Conservation (phyloP, 306 rosid genomes). For the Lathyrus oleraceus region DNA sequence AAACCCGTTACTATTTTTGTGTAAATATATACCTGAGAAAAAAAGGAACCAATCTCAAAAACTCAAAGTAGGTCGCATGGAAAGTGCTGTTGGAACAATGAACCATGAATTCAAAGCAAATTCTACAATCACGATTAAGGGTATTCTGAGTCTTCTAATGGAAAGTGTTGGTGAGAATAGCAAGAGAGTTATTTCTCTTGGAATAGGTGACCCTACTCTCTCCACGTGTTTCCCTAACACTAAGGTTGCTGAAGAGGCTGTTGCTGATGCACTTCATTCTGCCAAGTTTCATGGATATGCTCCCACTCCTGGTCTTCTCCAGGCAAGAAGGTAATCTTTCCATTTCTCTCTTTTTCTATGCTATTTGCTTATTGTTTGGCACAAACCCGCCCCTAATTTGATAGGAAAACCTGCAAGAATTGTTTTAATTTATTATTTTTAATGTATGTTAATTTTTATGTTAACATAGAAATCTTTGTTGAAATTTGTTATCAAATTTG, state of each 20-base stretch:
- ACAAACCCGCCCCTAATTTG: no score
- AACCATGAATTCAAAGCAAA: slow-evolving; percentile 48
- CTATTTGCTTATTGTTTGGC: not conserved
- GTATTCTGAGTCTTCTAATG: slow-evolving; percentile 65
- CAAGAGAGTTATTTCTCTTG: slow-evolving; percentile 64
- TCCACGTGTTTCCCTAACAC: slow-evolving; percentile 62
- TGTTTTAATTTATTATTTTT: no score
- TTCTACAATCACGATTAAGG: slow-evolving; percentile 81
- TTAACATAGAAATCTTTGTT: not conserved
- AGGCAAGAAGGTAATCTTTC: slow-evolving; percentile 59
- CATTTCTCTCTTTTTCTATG: not conserved
- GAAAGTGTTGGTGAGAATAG: slow-evolving; percentile 43
- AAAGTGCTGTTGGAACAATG: slow-evolving; percentile 40
- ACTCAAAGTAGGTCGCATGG: slow-evolving; percentile 37
- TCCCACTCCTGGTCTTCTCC: slow-evolving; percentile 85
- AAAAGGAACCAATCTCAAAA: not conserved
- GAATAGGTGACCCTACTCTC: slow-evolving; percentile 90
- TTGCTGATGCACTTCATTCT: slow-evolving; percentile 56
- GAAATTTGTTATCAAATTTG: not conserved
- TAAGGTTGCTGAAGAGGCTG: slow-evolving; percentile 59
- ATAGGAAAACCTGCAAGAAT: no score
- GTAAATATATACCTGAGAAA: not conserved
- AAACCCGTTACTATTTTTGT: not conserved
- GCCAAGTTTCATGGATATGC: slow-evolving; percentile 81
- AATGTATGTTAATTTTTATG: no score